phyloP scores from a whole-genome alignment of 257 asterid species.

The Solanum megistacrolobum region DNA sequence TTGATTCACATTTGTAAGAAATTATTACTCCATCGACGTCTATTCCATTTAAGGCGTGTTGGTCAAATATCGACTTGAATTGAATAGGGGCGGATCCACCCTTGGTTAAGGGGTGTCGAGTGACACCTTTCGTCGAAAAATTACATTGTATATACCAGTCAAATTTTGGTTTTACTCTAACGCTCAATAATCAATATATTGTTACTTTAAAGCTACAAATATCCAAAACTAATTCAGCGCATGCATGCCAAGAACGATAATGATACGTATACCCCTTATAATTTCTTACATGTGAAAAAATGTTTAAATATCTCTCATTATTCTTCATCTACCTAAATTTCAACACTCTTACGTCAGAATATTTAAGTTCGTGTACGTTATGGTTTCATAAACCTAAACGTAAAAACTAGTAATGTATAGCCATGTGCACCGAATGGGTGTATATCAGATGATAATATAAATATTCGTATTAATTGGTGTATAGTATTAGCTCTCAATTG shows the following conservation, averaged over 20 bases:
- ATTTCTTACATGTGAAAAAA: not conserved
- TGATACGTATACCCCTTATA: not conserved
- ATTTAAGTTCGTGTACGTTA: not conserved
- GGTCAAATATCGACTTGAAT: not conserved
- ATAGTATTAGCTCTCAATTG: not conserved
- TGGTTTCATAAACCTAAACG: not conserved
- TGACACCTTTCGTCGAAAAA: too few relatives aligned
- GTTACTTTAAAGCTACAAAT: not conserved
- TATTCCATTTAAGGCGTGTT: not conserved
- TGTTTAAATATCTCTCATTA: not conserved
- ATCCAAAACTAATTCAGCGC: not conserved
- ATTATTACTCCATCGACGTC: not conserved
- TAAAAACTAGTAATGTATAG: not conserved
- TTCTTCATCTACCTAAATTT: not conserved
- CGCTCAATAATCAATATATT: not conserved
- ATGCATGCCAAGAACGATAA: not conserved
- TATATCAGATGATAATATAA: not conserved
- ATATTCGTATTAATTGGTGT: not conserved
- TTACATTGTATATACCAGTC: rapidly evolving
- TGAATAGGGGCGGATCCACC: too few relatives aligned
- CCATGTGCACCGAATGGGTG: not conserved
- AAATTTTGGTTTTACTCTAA: too few relatives aligned
- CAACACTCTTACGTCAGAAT: not conserved
- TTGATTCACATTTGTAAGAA: not conserved
- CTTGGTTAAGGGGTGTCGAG: too few relatives aligned